A percentile compares a stretch with the other conserved stretches of the same genome.
Conservation (phyloP, 2,329 filamentous ascomycete genomes). For the Cercospora canescens region DNA sequence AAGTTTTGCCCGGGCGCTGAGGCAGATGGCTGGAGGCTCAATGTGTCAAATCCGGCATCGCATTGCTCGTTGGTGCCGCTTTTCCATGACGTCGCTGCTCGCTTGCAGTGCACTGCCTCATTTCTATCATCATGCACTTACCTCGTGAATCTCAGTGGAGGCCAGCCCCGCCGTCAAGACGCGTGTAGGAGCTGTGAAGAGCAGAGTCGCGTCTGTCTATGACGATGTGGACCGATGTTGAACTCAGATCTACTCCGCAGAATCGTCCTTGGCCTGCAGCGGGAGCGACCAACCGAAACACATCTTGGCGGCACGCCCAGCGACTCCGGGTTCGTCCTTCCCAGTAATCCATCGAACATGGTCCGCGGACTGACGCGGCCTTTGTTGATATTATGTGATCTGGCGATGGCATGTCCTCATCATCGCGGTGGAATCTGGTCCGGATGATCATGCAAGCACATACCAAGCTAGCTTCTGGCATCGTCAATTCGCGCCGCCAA, state of each 20-base stretch:
- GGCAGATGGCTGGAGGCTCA: background rate
- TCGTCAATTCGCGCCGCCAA: background rate
- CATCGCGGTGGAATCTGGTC: background rate
- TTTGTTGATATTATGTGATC: background rate
- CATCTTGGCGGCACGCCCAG: conserved; percentile 7
- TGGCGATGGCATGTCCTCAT: background rate
- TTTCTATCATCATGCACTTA: background rate
- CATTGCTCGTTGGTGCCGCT: background rate
- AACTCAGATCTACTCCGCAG: conserved; percentile 15
- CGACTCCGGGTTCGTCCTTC: conserved; percentile 5
- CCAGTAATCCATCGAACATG: background rate
- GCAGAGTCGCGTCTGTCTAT: conserved; percentile 10
- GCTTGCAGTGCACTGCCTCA: background rate
- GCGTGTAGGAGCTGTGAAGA: background rate
- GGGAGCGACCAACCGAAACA: conserved; percentile 3
- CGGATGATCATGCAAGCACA: background rate
- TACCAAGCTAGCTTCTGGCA: background rate
- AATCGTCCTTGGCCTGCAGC: conserved; percentile 13
- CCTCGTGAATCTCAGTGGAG: background rate
- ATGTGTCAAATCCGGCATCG: background rate
- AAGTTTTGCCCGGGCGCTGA: background rate
- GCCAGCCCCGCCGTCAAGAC: background rate
- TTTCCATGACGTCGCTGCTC: background rate
- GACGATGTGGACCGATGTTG: conserved; percentile 10
- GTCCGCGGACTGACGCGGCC: conserved; percentile 15